A percentile compares a stretch with the other conserved stretches of the same genome.
phyloP scores from a whole-genome alignment of 164 flowering plant species.

The Vitis riparia region DNA sequence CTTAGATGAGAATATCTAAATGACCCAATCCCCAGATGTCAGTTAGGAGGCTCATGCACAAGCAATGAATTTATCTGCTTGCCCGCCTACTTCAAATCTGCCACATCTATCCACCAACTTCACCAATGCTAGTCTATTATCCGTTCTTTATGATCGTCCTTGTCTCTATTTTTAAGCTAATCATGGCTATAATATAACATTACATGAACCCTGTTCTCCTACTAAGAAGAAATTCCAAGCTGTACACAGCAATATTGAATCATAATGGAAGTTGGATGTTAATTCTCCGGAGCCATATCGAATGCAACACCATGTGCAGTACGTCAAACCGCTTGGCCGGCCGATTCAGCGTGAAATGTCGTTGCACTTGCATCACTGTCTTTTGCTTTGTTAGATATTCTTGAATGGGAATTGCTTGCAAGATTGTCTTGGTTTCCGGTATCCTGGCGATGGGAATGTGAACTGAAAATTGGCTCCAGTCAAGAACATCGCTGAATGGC shows the following conservation, averaged over 20 bases:
- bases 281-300: conserved; percentile 42
- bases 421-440: conserved; percentile 29
- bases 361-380: conserved; percentile 23
- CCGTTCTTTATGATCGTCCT: too few relatives aligned
- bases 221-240: too few relatives aligned
- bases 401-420: conserved; percentile 20
- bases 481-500: conserved; percentile 42
- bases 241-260: not conserved
- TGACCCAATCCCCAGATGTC: too few relatives aligned
- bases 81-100: too few relatives aligned
- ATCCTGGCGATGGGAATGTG: conserved; percentile 23
- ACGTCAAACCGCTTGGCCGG: conserved; percentile 35
- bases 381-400: conserved; percentile 18
- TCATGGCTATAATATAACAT: too few relatives aligned
- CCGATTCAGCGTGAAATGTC: conserved; percentile 34
- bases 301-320: conserved; percentile 40
- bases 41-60: too few relatives aligned
- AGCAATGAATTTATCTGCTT: too few relatives aligned
- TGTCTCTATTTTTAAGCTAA: too few relatives aligned
- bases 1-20: too few relatives aligned
- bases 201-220: not conserved
- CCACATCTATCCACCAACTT: too few relatives aligned
- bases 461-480: conserved; percentile 35
- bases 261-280: conserved; percentile 14
- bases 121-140: too few relatives aligned